A percentile compares a stretch with the other conserved stretches of the same genome.
phyloP scores from a whole-genome alignment of 169 alveolate species.

The Blepharisma undulans region DNA sequence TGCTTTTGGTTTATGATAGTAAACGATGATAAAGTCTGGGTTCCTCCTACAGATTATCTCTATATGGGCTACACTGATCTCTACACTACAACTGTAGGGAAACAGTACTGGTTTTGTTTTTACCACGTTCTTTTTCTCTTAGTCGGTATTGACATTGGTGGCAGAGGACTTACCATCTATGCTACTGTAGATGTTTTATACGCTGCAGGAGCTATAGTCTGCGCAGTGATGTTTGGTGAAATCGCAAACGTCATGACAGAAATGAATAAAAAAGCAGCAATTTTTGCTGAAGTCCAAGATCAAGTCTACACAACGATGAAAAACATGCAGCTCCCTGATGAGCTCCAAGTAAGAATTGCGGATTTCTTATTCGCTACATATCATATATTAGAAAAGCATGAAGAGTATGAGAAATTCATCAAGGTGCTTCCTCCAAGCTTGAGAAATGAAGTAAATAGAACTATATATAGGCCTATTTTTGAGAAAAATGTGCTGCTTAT shows the following conservation, averaged over 20 bases:
- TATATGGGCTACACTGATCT: neutral
- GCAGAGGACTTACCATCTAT: neutral
- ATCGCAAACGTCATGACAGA: neutral
- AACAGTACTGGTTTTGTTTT: neutral
- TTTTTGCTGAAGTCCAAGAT: constrained; percentile 12
- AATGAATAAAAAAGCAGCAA: neutral
- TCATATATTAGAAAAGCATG: neutral
- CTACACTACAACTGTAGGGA: neutral
- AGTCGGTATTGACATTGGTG: constrained; percentile 13
- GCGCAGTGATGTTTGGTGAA: constrained; percentile 19
- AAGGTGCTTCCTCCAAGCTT: constrained; percentile 17
- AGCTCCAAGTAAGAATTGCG: neutral
- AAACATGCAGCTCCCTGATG: constrained; percentile 19
- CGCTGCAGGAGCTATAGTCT: constrained; percentile 2
- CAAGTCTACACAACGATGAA: constrained; percentile 20
- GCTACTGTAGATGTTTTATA: neutral
- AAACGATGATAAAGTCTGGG: neutral
- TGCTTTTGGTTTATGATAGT: constrained; percentile 29
- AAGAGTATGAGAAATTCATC: constrained; percentile 1
- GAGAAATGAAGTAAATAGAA: neutral
- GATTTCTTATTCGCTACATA: constrained; percentile 4
- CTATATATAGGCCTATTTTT: neutral
- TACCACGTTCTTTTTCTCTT: neutral
- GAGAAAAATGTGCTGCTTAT: neutral
- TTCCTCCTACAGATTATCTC: neutral